Evolutionary conservation across 192 early-diverging fungal genomes (phyloP), one percentile per base, ranked within the genome.

Genomic region (Coemansia sp.): DNA sequence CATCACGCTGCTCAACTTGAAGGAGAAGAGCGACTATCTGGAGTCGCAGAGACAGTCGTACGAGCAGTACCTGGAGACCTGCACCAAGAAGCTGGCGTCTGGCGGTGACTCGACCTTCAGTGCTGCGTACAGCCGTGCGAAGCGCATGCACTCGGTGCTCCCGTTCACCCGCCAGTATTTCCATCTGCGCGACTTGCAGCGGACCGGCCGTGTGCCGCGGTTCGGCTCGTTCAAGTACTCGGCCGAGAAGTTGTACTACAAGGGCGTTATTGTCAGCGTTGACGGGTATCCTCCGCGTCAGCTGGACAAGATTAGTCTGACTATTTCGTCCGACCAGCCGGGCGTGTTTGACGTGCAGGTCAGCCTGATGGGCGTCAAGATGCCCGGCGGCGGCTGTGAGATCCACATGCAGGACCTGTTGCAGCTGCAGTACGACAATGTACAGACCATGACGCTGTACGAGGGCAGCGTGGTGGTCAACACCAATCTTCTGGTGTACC

Each of bases 191-290:
- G 90, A 93, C 41, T 85, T 99, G 54, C 87, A 96, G 73, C 81
- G 86, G 36, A 87, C 94, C 58, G 97, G 96, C 20, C 87, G 84
- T 7, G 92, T 99, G 36, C 98, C 98, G 1, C 87, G 92, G 70
- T 99, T 96, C 79, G 98, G 98, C 4, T 98, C 97, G 52, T 98
- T 89, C 89, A 98, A 99, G 89, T 99, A 97, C 85, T 93, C 93
- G 17, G 98, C 97, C 2, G 90, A 94, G 71, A 89, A 94, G 62
- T 83, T 99, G 61, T 88, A 94, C 71, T 92, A 97, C 71, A 93
- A 94, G 77, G 96, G 96, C 61, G 94, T 99, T 5, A 81, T 99
- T 43, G 73, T 98, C 22, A 89, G 91, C 43, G 79, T 99, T 11
- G 90, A 91, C 18, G 96, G 91, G 39, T 88, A 94, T 48, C 84